Conservation (phyloP, 305 asterid genomes). For the Fraxinus greggii region DNA sequence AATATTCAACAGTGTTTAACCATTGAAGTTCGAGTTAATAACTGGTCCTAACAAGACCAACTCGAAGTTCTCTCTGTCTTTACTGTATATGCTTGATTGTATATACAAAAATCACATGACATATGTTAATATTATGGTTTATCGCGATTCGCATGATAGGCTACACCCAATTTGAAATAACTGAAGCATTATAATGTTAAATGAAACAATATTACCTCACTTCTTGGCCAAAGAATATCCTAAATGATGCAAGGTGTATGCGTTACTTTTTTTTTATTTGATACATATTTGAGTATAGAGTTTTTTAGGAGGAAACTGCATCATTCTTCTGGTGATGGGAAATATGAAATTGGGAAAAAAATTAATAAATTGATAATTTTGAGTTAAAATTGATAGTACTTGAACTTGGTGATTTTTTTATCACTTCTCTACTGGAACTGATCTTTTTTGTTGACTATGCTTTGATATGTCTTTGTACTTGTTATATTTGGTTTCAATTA, state of each 20-base stretch:
- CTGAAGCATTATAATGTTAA: neutral
- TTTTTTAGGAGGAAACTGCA: neutral
- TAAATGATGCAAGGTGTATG: neutral
- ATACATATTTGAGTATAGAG: neutral
- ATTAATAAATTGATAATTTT: neutral
- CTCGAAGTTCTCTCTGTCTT: neutral
- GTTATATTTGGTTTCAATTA: conserved; percentile 12
- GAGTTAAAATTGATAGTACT: neutral
- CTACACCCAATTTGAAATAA: neutral
- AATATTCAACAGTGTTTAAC: neutral
- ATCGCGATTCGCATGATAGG: neutral
- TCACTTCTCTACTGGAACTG: neutral
- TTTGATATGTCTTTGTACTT: conserved; percentile 11
- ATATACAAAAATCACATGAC: neutral
- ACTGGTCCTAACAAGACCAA: neutral
- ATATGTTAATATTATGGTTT: neutral
- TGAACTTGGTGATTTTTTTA: neutral
- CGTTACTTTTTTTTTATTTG: neutral
- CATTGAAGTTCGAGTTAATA: neutral
- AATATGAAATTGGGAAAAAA: neutral
- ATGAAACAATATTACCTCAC: neutral
- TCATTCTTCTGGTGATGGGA: neutral
- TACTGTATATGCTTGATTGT: neutral
- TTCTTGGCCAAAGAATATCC: conserved; percentile 3
- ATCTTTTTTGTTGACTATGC: conserved; percentile 9